Base-by-base conservation (phyloP, 305 asterid genomes). In the Salvia sclarea region DNA sequence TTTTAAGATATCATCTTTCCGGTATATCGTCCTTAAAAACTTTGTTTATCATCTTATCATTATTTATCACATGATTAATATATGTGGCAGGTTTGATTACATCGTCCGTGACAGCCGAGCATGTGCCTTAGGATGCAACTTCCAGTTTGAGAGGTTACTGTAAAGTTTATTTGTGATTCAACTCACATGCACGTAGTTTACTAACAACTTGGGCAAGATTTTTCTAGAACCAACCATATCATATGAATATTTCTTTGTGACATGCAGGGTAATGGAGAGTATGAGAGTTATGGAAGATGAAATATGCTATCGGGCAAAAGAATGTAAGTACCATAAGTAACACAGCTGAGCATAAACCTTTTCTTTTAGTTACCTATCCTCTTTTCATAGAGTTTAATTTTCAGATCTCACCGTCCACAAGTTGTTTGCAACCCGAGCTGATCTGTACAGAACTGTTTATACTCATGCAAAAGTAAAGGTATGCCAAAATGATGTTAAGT, bases 381-480 rank as follows among this genome's bases (percentile, higher is more conserved):
- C 71, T 67, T 49, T 61, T 65, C 1, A 66, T 50, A 59, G 56
- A 74, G 17, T 48, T 66, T 61, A 14, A 56, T 30, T 81, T 79
- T 67, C 92, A 93, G 98, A 90, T 84, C 81, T 85, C 41, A 85
- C 96, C 41, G 61, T 93, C 81, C 87, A 93, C 83, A 93, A 90
- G 85, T 66, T 93, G 84, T 93, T 93, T 76, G 84, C 92, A 52
- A 76, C 96, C 37, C 90, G 96, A 66, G 97, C 97, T 81, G 98
- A 93, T 80, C 84, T 93, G 78, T 77, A 83, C 72, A 80, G 95
- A 78, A 93, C 98, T 53, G 92, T 83, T 44, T 93, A 93, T 81
- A 82, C 94, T 67, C 97, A 93, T 82, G 92, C 97, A 71, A 90
- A 90, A 93, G 97, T 88, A 77, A 93, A 90, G 96, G 98, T 90